These are phyloP conservation scores for Fraxinus sp. DNA, from an alignment of 305 asterid genomes.

Conservation along the genomic window DNA sequence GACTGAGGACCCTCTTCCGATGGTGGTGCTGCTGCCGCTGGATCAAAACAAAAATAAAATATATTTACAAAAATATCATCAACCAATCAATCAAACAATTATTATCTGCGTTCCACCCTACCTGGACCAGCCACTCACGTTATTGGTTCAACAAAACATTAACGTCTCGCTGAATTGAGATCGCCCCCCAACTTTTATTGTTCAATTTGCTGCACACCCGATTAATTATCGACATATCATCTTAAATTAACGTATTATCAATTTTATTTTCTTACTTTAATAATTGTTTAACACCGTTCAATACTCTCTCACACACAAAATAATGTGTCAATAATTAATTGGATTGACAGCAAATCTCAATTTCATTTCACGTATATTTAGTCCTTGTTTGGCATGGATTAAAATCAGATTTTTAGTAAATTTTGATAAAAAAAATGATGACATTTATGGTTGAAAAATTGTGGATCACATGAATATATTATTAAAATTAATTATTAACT, in stretches of 20 bases:
- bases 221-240: background rate
- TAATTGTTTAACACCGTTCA: too few species aligned
- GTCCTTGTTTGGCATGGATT: background rate
- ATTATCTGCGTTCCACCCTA: slow-evolving; percentile 3
- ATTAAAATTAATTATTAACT: too few species aligned
- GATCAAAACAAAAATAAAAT: slow-evolving; percentile 5
- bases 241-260: too few species aligned
- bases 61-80: background rate
- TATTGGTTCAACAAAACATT: background rate
- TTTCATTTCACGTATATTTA: background rate
- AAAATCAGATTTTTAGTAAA: too few species aligned
- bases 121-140: slow-evolving; percentile 8
- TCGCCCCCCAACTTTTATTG: background rate
- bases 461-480: too few species aligned
- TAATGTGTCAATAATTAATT: background rate
- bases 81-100: slow-evolving; percentile 1
- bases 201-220: background rate
- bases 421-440: too few species aligned
- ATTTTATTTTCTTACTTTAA: too few species aligned
- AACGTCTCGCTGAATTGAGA: background rate
- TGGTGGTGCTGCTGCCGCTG: background rate
- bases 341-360: background rate
- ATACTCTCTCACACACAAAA: too few species aligned
- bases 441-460: background rate
- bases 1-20: slow-evolving; percentile 14